phyloP scores from a whole-genome alignment of 805 yeast genomes.

The Helenozyma rhizophorensis region DNA sequence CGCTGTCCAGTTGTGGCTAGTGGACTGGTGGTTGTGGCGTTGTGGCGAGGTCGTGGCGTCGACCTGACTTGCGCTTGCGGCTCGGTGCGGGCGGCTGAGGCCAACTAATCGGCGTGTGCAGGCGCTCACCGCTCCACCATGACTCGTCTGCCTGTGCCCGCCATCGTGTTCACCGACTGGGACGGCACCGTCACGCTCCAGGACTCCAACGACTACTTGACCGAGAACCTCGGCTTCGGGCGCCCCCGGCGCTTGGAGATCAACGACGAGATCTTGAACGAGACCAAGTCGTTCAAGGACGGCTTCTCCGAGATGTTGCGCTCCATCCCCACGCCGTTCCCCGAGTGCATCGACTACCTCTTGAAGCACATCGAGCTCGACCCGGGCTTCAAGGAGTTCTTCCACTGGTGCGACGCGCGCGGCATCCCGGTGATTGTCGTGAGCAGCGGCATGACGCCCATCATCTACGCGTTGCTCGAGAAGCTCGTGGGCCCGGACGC shows the following conservation, averaged over 20 bases:
- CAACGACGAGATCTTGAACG: slow-evolving; percentile 70
- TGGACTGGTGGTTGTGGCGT: no score
- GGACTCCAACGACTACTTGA: slow-evolving; percentile 89
- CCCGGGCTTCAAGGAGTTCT: slow-evolving; percentile 83
- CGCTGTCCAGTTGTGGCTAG: no score
- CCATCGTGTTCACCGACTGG: slow-evolving; percentile 94
- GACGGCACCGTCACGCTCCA: slow-evolving; percentile 97
- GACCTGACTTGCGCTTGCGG: no score
- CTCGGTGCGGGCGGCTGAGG: no score
- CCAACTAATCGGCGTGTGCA: no score
- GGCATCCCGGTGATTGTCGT: slow-evolving; percentile 83
- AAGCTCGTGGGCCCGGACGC: slow-evolving; percentile 77
- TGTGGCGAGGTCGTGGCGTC: no score
- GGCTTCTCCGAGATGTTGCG: slow-evolving; percentile 84
- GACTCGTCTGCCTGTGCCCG: slow-evolving; percentile 31
- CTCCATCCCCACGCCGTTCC: slow-evolving; percentile 70
- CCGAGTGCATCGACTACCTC: slow-evolving; percentile 72
- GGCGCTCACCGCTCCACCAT: no score
- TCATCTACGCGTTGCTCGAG: slow-evolving; percentile 71
- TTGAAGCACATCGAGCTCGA: slow-evolving; percentile 69
- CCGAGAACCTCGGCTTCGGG: slow-evolving; percentile 89
- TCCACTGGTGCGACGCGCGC: slow-evolving; percentile 68
- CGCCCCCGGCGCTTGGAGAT: slow-evolving; percentile 57
- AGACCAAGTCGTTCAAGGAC: slow-evolving; percentile 65
- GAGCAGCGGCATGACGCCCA: slow-evolving; percentile 91